Evolutionary conservation across 345 rosid genomes (phyloP).

Genomic region (Laguncularia racemosa): DNA sequence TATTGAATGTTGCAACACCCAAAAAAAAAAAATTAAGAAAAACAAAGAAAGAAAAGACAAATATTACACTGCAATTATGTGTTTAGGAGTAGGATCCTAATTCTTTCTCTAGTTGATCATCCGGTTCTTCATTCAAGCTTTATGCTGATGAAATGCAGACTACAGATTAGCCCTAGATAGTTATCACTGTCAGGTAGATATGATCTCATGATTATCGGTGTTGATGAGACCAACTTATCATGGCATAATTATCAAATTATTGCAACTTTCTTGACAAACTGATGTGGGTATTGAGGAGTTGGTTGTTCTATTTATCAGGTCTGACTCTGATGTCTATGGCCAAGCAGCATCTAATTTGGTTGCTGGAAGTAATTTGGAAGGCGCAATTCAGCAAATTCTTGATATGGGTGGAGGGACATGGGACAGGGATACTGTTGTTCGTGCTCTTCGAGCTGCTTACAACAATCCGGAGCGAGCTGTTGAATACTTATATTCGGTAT

Average conservation of each 20-base stretch:
- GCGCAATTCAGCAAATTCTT: constrained; percentile 78
- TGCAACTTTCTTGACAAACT: background rate
- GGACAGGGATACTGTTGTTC: constrained; percentile 83
- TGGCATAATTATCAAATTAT: background rate
- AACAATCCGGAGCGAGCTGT: constrained; percentile 98
- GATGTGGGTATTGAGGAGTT: background rate
- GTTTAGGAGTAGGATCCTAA: too few relatives aligned
- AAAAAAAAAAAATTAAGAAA: too few relatives aligned
- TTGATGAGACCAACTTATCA: too few relatives aligned
- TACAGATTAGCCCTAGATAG: too few relatives aligned
- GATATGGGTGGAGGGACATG: constrained; percentile 96
- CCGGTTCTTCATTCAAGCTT: too few relatives aligned
- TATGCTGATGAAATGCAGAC: too few relatives aligned
- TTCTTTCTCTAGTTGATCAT: too few relatives aligned
- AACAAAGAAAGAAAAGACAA: too few relatives aligned
- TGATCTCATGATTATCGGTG: too few relatives aligned
- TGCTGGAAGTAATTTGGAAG: constrained; percentile 77
- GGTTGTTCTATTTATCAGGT: constrained; percentile 29
- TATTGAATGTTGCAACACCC: too few relatives aligned
- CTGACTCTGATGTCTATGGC: constrained; percentile 51
- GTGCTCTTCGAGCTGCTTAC: constrained; percentile 90
- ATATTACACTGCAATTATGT: too few relatives aligned
- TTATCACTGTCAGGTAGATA: too few relatives aligned
- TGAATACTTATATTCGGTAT: constrained; percentile 84
- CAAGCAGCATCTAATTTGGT: constrained; percentile 88